Base-by-base conservation (phyloP, 257 asterid species). In the Solanum bukasovii region DNA sequence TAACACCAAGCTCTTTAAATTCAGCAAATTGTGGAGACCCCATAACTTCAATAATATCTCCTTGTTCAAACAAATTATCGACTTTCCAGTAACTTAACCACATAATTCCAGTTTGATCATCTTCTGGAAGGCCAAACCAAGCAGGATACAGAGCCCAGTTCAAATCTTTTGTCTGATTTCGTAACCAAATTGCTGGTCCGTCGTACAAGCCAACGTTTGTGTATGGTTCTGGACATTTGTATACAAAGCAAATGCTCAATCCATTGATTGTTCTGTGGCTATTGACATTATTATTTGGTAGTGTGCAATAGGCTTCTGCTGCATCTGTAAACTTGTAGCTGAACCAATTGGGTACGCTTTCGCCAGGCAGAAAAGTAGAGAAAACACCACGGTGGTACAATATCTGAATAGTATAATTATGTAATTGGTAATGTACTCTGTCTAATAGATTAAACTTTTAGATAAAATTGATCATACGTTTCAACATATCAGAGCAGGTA, bases 41-140 rank as follows among this genome's bases (percentile, higher is more conserved):
- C 34, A 84, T 13, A 84, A 84, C 79, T 59, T 61, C 25, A 25
- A 84, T 35, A 2, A 84, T 13, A 84, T 84, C 87, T 23, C 61
- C 79, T 61, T 70, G 10, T 38, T n/a, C 38, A 65, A 84, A 84
- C 38, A 61, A 40, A n/a, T 13, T 84, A 56, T 42, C 16, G 21
- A 84, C 73, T 61, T 65, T 84, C 87, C 87, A 84, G 9, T 65
- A 70, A 84, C 79, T 84, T 2, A 84, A 37, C 73, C 79, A 84
- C 87, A 84, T 65, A 18, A 84, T 84, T 7, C 87, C 87, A 61
- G 37, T 70, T 37, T 8, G 16, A 2, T 70, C 25, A 84, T 84
- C 59, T 9, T 44, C 38, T 25, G 87, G 63, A 5, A 84, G 73
- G 14, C 87, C 87, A 84, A 84, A 84, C 73, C 75, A 84, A 9